phyloP scores from a whole-genome alignment of 2,329 filamentous ascomycete genomes.

The Colletotrichum plurivorum region DNA sequence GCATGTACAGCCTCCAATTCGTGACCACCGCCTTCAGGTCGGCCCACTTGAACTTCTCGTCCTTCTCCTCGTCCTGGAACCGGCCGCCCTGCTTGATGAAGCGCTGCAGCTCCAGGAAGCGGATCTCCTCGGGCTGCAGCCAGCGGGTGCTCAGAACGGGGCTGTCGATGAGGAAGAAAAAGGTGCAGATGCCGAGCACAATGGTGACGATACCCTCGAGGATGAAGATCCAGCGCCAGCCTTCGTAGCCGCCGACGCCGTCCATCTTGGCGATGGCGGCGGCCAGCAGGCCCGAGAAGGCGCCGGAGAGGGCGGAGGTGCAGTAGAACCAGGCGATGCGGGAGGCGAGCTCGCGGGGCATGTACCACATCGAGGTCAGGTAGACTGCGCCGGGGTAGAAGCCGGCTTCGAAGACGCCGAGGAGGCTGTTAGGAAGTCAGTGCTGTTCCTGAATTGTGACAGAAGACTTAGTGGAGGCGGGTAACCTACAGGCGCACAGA shows the following conservation, averaged over 20 bases:
- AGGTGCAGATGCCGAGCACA: constrained; percentile 59
- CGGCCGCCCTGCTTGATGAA: constrained; percentile 51
- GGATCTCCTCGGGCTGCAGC: constrained; percentile 53
- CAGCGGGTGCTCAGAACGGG: constrained; percentile 52
- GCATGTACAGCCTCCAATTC: constrained; percentile 49
- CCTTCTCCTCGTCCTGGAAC: constrained; percentile 41
- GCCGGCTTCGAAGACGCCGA: constrained; percentile 50
- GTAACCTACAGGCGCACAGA: constrained; percentile 43
- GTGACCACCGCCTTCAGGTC: constrained; percentile 47
- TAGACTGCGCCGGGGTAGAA: constrained; percentile 50
- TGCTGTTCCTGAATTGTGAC: no score
- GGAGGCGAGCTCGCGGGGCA: constrained; percentile 45
- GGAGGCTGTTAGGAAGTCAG: constrained; percentile 32
- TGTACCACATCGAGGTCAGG: constrained; percentile 49
- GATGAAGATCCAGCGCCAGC: constrained; percentile 70
- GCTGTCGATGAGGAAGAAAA: constrained; percentile 59
- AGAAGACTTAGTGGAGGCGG: no score
- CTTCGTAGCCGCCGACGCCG: constrained; percentile 61
- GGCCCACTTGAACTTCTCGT: constrained; percentile 42
- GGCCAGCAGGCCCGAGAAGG: constrained; percentile 74
- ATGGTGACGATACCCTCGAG: constrained; percentile 49
- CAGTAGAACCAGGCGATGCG: constrained; percentile 49
- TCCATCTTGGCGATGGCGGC: constrained; percentile 72
- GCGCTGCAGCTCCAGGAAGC: constrained; percentile 47
- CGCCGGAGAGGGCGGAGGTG: constrained; percentile 57